These are phyloP conservation scores for Staphylotrichum tortipilum DNA, from an alignment of 495 filamentous ascomycete species.

Conservation along the genomic window DNA sequence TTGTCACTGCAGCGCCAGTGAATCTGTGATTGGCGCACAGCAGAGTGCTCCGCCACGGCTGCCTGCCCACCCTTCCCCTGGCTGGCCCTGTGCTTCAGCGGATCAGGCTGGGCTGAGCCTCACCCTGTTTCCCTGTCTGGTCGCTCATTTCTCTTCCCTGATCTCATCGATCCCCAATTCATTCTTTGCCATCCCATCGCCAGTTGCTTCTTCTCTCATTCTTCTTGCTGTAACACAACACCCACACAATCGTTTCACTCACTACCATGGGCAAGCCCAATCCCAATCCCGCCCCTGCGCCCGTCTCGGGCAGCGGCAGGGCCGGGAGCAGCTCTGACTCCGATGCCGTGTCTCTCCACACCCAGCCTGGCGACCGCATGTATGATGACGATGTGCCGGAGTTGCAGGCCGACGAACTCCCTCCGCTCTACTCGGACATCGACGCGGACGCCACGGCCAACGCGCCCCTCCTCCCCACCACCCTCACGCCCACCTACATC, in stretches of 20 bases:
- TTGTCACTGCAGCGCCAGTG: background rate
- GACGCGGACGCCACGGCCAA: conserved; percentile 10
- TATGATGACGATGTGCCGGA: conserved; percentile 27
- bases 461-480: conserved; percentile 17
- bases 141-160: background rate
- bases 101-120: background rate
- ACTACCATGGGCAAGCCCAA: too few species aligned
- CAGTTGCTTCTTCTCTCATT: background rate
- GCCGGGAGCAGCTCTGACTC: conserved; percentile 7
- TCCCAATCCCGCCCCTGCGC: conserved; percentile 22
- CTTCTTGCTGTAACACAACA: background rate
- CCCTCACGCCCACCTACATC: background rate
- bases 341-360: conserved; percentile 25
- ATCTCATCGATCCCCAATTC: too few species aligned
- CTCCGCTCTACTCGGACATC: conserved; percentile 28
- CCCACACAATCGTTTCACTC: background rate
- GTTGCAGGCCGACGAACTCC: conserved; percentile 25
- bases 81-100: too few species aligned
- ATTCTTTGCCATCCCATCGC: background rate
- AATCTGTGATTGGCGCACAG: background rate
- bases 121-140: background rate
- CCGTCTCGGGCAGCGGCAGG: conserved; percentile 1
- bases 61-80: background rate
- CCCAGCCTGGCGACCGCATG: conserved; percentile 15
- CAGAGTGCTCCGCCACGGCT: conserved; percentile 10